Evolutionary conservation across 1,284 basidiomycete species (phyloP).

Genomic region (Boletellus dicymbophilus): DNA sequence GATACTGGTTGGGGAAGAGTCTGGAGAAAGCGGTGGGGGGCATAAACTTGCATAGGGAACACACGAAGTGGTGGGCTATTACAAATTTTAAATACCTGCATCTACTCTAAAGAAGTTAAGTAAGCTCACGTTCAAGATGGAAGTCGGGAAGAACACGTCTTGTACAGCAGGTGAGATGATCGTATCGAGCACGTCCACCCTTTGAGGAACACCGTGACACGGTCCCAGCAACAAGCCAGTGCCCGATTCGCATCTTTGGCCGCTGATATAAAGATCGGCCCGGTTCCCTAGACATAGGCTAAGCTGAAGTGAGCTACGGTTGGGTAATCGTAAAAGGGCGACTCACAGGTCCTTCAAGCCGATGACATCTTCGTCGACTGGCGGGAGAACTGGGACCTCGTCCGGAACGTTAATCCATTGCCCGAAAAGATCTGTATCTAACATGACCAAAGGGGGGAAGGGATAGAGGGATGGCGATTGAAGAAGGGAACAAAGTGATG

Average conservation of each 20-base stretch:
- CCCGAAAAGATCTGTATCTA: conserved; percentile 14
- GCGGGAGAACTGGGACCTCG: conserved; percentile 19
- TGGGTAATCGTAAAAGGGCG: background rate
- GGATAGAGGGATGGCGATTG: background rate
- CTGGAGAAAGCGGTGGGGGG: conserved; percentile 27
- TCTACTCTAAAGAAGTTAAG: background rate
- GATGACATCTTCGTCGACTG: conserved; percentile 26
- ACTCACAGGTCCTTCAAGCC: conserved; percentile 27
- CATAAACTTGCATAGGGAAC: background rate
- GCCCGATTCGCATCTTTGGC: background rate
- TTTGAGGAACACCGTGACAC: background rate
- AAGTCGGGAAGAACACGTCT: background rate
- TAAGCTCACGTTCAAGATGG: conserved; percentile 19
- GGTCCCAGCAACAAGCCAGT: conserved; percentile 16
- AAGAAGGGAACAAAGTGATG: conserved; percentile 1
- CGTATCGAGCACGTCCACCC: background rate
- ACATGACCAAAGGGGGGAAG: conserved; percentile 12
- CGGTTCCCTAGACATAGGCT: conserved; percentile 10
- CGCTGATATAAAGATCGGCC: background rate
- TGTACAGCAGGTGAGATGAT: background rate
- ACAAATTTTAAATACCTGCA: background rate
- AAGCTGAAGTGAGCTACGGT: conserved; percentile 8
- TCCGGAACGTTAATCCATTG: conserved; percentile 25
- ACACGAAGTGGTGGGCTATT: conserved; percentile 1
- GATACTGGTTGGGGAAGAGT: conserved; percentile 26